Base-by-base conservation (phyloP, 768 basidiomycete genomes). In the Collybia sordida region DNA sequence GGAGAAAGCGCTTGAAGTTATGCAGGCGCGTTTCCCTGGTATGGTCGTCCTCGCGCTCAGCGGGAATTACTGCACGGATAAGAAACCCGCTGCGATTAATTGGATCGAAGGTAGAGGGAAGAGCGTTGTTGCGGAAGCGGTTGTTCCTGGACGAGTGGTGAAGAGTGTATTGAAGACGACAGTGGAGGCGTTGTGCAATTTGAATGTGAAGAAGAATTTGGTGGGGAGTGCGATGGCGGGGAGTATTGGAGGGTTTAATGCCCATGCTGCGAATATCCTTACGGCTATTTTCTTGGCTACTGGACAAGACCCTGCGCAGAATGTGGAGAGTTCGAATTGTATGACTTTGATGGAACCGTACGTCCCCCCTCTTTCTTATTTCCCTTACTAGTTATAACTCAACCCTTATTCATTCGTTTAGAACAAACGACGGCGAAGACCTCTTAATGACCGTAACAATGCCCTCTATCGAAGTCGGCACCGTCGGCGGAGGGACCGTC, bases 71-170 rank as follows among this genome's bases (percentile, higher is more conserved):
- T 98, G 97, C 74, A 99, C 93, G 56, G 97, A 99, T 73, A 99
- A 99, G 86, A 99, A 99, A 74, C 91, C 97, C 0, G 92, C 97
- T 8, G 97, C 97, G 39, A 97, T 99, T 71, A 99, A 98, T 72
- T 99, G 97, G 97, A 98, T 98, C 55, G 96, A 98, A 71, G 97
- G 97, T 1, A 79, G 97, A 36, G 97, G 97, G 21, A 99, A 99
- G 87, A 90, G 90, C 47, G 89, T 99, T 17, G 95, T 98, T 42
- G 96, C 93, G 0, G 96, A 99, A 72, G 94, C 95, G 2, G 79
- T 98, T 42, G 72, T 99, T 25, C 90, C 96, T 0, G 95, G 95
- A 0, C 83, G 84, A 56, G 74, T 94, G 28, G 94, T 99, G 50
- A 86, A 85, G 79, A 79, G 72, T 31, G 93, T 99, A 56, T 71